phyloP scores from a whole-genome alignment of 2,329 filamentous ascomycete genomes.

The Endocalyx cinctus region DNA sequence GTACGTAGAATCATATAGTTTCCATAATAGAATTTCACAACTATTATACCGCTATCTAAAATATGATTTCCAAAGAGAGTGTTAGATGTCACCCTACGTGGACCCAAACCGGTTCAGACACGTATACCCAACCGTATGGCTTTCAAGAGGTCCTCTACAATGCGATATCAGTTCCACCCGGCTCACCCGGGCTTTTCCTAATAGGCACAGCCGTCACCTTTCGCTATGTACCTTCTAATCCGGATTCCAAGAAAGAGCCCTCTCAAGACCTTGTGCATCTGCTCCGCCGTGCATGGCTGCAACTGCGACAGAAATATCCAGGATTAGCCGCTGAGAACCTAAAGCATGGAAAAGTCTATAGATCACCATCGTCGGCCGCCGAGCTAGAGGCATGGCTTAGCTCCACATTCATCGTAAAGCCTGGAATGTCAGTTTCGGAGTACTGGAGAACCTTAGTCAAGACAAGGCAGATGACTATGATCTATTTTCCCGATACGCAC shows the following conservation, averaged over 20 bases:
- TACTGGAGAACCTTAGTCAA: conserved; percentile 8
- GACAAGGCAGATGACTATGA: conserved; percentile 7
- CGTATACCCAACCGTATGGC: conserved; percentile 7
- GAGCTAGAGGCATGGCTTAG: conserved; percentile 8
- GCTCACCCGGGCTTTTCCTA: conserved; percentile 7
- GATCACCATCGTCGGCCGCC: conserved; percentile 4
- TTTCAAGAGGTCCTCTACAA: conserved; percentile 11
- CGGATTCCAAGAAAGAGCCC: not conserved
- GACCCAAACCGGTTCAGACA: conserved; percentile 6
- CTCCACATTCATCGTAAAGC: conserved; percentile 6
- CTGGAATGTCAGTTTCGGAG: conserved; percentile 4
- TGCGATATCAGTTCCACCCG: conserved; percentile 7
- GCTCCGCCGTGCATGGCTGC: conserved; percentile 7
- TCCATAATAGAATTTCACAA: too few relatives aligned
- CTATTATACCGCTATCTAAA: too few relatives aligned
- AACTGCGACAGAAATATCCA: conserved; percentile 7
- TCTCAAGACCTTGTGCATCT: conserved; percentile 2
- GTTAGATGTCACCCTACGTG: conserved; percentile 8
- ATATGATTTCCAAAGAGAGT: conserved; percentile 1
- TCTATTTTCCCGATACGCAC: conserved; percentile 6
- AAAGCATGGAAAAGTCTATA: conserved; percentile 7
- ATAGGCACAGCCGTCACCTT: conserved; percentile 8
- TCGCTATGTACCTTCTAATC: conserved; percentile 3
- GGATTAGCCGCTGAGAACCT: conserved; percentile 7
- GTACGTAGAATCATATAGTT: too few relatives aligned